A percentile compares a stretch with the other conserved stretches of the same genome.
phyloP scores from a whole-genome alignment of 179 eudicot genomes.

The Actinidia arguta region DNA sequence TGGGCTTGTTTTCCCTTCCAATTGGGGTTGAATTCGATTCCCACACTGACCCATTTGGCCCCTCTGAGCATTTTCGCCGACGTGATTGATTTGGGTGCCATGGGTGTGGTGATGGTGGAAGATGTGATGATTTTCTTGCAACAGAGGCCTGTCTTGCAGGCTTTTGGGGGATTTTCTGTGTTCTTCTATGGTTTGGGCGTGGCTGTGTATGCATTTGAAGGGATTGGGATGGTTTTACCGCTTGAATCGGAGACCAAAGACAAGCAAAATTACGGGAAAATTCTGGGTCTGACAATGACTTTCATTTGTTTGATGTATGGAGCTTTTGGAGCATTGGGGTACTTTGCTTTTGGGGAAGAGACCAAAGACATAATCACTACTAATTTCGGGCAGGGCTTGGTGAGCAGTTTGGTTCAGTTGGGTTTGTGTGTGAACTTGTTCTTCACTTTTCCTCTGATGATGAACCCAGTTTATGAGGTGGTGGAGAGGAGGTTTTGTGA shows the following conservation, averaged over 20 bases:
- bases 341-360: slow-evolving; percentile 83
- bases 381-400: slow-evolving; percentile 74
- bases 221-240: slow-evolving; percentile 92
- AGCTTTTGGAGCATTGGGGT: slow-evolving; percentile 79
- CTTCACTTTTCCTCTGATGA: slow-evolving; percentile 91
- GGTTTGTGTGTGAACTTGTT: slow-evolving; percentile 85
- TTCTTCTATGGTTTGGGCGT: slow-evolving; percentile 86
- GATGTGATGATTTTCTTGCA: slow-evolving; percentile 49
- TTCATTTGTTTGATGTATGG: slow-evolving; percentile 74
- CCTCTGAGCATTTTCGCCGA: slow-evolving; percentile 97
- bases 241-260: slow-evolving; percentile 74
- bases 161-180: slow-evolving; percentile 64
- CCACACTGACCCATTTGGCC: slow-evolving; percentile 88
- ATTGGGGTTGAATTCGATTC: slow-evolving; percentile 82
- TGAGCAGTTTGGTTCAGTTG: slow-evolving; percentile 77
- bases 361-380: slow-evolving; percentile 89
- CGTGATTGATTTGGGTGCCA: slow-evolving; percentile 84
- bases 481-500: slow-evolving; percentile 74
- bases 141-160: slow-evolving; percentile 46
- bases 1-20: slow-evolving; percentile 91
- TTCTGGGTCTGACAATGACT: slow-evolving; percentile 67
- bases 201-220: slow-evolving; percentile 90
- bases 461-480: slow-evolving; percentile 97
- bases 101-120: slow-evolving; percentile 85
- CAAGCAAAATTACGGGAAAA: slow-evolving; percentile 63